Evolutionary conservation across 495 filamentous ascomycete genomes (phyloP).

Genomic region (Penicillium daleae): DNA sequence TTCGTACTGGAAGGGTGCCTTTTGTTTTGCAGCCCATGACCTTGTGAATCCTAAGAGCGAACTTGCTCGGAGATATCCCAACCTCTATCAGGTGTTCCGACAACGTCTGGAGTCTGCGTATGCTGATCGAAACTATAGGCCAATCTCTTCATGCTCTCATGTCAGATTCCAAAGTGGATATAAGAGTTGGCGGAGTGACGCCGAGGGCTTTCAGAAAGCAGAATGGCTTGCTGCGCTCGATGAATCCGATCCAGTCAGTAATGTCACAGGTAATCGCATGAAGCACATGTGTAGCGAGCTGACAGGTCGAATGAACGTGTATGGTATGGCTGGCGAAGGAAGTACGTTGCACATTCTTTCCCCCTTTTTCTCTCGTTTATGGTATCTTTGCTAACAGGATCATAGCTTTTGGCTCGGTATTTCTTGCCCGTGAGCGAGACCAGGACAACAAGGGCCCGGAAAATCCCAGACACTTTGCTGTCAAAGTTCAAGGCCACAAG

Average conservation of each 20-base stretch:
- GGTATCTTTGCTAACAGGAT: conserved; percentile 19
- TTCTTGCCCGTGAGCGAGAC: conserved; percentile 22
- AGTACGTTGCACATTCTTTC: conserved; percentile 15
- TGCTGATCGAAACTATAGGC: conserved; percentile 2
- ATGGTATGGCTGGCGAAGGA: conserved; percentile 26
- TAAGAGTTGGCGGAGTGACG: conserved; percentile 10
- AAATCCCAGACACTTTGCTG: conserved; percentile 20
- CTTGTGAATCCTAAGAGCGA: conserved; percentile 12
- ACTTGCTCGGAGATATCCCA: conserved; percentile 16
- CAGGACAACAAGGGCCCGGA: background rate
- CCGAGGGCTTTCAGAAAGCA: conserved; percentile 6
- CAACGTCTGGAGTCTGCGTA: conserved; percentile 15
- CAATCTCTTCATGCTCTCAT: conserved; percentile 22
- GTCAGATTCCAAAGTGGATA: conserved; percentile 1
- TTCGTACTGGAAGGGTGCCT: conserved; percentile 1
- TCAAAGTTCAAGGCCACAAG: conserved; percentile 27
- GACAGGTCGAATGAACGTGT: conserved; percentile 13
- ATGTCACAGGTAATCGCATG: conserved; percentile 1
- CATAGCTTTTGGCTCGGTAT: conserved; percentile 31
- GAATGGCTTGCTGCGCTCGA: conserved; percentile 5
- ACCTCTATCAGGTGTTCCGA: conserved; percentile 18
- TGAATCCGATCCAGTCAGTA: background rate
- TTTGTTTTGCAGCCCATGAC: conserved; percentile 4
- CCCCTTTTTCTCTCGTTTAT: too few relatives aligned
- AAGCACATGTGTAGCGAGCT: conserved; percentile 17